Percentiles rank a stretch among this genome's conserved stretches.
These are phyloP conservation scores for Saxispiralis lemnorum DNA, from an alignment of 495 filamentous ascomycete genomes.

Conservation along the genomic window DNA sequence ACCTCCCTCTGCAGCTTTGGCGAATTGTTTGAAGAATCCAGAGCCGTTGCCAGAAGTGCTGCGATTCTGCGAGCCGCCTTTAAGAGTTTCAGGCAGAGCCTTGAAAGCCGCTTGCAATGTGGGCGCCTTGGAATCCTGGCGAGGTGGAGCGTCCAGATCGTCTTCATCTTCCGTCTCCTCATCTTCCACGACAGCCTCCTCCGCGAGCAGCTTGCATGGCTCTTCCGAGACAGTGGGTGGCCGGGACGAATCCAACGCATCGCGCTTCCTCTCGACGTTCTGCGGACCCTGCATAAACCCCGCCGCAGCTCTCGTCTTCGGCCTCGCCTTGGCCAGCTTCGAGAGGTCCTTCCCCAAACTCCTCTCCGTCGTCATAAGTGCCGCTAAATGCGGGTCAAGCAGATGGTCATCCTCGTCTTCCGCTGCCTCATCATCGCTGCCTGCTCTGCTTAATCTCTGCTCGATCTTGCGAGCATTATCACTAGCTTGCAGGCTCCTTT, in stretches of 20 bases:
- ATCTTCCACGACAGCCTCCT: background rate
- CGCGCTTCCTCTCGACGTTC: slow-evolving; percentile 5
- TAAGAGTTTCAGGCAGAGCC: background rate
- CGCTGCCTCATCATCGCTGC: background rate
- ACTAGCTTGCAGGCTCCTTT: slow-evolving; percentile 5
- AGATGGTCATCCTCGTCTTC: slow-evolving; percentile 15
- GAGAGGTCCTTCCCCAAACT: slow-evolving; percentile 2
- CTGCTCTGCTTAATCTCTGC: background rate
- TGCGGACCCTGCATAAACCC: slow-evolving; percentile 12
- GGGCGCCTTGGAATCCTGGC: background rate
- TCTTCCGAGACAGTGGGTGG: background rate
- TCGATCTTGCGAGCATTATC: background rate
- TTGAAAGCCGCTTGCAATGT: background rate
- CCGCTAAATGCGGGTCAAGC: slow-evolving; percentile 17
- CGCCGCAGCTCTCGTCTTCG: slow-evolving; percentile 19
- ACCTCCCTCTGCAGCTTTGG: background rate
- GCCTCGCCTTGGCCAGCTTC: background rate
- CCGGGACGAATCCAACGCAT: background rate
- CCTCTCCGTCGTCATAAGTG: slow-evolving; percentile 15
- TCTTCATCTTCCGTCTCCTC: slow-evolving; percentile 5
- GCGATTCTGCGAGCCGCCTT: background rate
- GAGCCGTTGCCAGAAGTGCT: background rate
- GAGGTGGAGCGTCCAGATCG: slow-evolving; percentile 10
- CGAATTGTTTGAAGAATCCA: slow-evolving; percentile 9
- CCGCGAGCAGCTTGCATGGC: background rate